A percentile compares a stretch with the other conserved stretches of the same genome.
phyloP scores from a whole-genome alignment of 768 basidiomycete species.

The Hygrophoropsis aurantiaca region DNA sequence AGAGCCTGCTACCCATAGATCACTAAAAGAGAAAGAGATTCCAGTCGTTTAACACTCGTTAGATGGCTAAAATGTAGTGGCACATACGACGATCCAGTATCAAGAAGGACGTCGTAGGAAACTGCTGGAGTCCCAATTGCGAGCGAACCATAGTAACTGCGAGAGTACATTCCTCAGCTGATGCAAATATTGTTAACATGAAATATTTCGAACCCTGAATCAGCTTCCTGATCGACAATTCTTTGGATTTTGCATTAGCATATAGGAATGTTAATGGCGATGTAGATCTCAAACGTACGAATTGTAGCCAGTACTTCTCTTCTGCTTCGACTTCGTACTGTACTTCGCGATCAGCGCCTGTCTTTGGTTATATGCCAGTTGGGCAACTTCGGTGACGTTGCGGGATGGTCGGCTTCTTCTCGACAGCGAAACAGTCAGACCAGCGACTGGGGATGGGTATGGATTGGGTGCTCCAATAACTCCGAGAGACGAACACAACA shows the following conservation, averaged over 20 bases:
- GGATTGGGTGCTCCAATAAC: slow-evolving; percentile 15
- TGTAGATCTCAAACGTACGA: slow-evolving; percentile 34
- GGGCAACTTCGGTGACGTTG: slow-evolving; percentile 6
- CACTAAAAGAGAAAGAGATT: slow-evolving; percentile 35
- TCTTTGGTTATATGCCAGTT: slow-evolving; percentile 45
- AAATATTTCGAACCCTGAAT: slow-evolving; percentile 52
- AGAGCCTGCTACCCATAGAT: slow-evolving; percentile 50
- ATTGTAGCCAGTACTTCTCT: slow-evolving; percentile 51
- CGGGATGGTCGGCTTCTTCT: slow-evolving; percentile 12
- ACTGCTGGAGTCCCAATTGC: slow-evolving; percentile 47
- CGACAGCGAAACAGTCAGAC: slow-evolving; percentile 20
- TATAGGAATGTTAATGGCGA: slow-evolving; percentile 3
- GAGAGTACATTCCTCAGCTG: slow-evolving; percentile 1
- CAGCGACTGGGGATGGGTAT: not conserved
- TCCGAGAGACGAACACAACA: slow-evolving; percentile 10
- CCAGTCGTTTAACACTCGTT: not conserved
- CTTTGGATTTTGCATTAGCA: slow-evolving; percentile 30
- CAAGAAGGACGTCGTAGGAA: slow-evolving; percentile 49
- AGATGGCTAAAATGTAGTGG: not conserved
- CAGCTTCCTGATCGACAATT: slow-evolving; percentile 60
- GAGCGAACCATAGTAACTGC: slow-evolving; percentile 38
- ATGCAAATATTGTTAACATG: not conserved
- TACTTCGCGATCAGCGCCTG: slow-evolving; percentile 48
- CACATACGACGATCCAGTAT: slow-evolving; percentile 46
- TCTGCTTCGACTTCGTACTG: slow-evolving; percentile 26